Conservation (phyloP, 305 asterid species). For the Rubia peregrina region DNA sequence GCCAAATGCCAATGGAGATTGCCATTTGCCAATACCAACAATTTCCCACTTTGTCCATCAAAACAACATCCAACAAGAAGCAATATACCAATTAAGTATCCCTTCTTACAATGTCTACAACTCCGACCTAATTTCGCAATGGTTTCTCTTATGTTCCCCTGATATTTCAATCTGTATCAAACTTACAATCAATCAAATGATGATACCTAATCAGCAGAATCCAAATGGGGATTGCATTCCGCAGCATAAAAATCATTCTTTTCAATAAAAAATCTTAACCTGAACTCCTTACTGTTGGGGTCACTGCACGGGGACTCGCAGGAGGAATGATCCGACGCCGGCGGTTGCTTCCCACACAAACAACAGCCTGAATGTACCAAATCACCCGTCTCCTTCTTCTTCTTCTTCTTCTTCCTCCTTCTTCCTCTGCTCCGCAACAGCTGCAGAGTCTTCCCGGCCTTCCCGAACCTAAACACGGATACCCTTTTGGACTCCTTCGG, state of each 20-base stretch:
- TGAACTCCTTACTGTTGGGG: conserved; percentile 66
- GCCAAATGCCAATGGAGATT: neutral
- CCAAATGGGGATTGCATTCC: conserved; percentile 78
- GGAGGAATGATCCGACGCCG: conserved; percentile 41
- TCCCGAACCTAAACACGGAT: conserved; percentile 30
- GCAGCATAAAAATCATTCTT: conserved; percentile 65
- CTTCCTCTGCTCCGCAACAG: conserved; percentile 17
- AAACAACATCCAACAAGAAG: neutral
- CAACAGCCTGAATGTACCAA: conserved; percentile 38
- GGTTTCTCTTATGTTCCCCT: neutral
- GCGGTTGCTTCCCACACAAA: conserved; percentile 37
- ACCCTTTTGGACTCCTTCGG: conserved; percentile 25
- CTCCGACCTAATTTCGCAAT: neutral
- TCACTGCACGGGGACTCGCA: conserved; percentile 76
- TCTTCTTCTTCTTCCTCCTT: conserved; percentile 39
- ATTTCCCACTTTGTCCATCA: neutral
- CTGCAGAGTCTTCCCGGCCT: conserved; percentile 31
- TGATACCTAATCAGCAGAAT: conserved; percentile 25
- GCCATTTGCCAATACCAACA: neutral
- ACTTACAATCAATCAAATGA: conserved; percentile 39
- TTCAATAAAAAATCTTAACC: conserved; percentile 64
- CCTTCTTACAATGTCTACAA: neutral
- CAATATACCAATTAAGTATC: neutral
- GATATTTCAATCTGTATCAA: neutral
- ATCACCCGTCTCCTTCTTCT: conserved; percentile 26